These are phyloP conservation scores for Raphanus raphanistrum DNA, from an alignment of 345 rosid species.

Conservation along the genomic window DNA sequence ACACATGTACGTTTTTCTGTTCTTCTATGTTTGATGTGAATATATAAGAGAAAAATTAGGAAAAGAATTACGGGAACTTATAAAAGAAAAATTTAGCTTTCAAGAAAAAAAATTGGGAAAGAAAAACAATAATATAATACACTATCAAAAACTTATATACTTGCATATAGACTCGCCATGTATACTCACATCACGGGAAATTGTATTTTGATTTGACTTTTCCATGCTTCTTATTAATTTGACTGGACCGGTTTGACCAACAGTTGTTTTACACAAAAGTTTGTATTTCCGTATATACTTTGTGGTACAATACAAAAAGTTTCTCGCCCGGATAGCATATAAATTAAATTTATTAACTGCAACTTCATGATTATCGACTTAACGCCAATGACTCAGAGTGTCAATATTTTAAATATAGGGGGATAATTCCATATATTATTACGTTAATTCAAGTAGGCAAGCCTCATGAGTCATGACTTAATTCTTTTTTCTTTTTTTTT, in stretches of 20 bases:
- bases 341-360: neutral
- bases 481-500: neutral
- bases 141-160: too few species aligned
- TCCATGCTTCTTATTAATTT: slow-evolving; percentile 28
- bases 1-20: neutral
- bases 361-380: neutral
- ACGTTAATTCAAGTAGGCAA: neutral
- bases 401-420: neutral
- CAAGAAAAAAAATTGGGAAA: neutral
- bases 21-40: neutral
- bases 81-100: neutral
- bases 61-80: too few species aligned
- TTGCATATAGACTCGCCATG: slow-evolving; percentile 28
- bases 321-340: neutral
- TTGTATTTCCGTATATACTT: neutral
- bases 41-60: neutral
- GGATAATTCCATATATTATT: neutral
- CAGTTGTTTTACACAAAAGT: slow-evolving; percentile 10
- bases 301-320: neutral
- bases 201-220: slow-evolving; percentile 37
- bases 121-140: too few species aligned
- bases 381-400: neutral
- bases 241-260: slow-evolving; percentile 39
- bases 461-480: neutral
- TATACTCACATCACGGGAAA: slow-evolving; percentile 38